Percentiles rank a stretch among this genome's conserved stretches.
Conservation (phyloP, 371 early-diverging fungal genomes). For the Rhizomucor pusillus region DNA sequence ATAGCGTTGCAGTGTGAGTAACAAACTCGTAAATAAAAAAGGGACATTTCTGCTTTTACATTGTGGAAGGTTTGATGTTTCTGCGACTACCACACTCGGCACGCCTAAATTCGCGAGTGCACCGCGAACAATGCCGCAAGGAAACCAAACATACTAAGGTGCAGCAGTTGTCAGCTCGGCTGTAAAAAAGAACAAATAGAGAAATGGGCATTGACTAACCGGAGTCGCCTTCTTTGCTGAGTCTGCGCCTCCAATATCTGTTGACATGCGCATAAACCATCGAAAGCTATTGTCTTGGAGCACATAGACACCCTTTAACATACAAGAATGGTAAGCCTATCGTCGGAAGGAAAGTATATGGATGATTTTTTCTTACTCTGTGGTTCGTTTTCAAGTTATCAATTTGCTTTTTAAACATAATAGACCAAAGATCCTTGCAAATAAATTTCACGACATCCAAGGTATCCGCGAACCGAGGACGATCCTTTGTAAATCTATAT, state of each 20-base stretch:
- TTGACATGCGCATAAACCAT: constrained; percentile 90
- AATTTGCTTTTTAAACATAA: constrained; percentile 92
- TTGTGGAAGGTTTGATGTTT: constrained; percentile 85
- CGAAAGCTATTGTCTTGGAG: constrained; percentile 96
- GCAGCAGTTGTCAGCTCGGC: too few relatives aligned
- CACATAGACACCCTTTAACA: constrained; percentile 88
- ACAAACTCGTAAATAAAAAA: background rate
- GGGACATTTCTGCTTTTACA: constrained; percentile 56
- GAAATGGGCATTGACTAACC: constrained; percentile 40
- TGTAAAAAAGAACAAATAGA: too few relatives aligned
- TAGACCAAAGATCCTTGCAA: constrained; percentile 96
- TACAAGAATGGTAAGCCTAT: background rate
- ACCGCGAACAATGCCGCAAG: constrained; percentile 94
- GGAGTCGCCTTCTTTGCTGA: constrained; percentile 78
- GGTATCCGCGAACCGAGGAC: constrained; percentile 84
- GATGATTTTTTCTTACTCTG: constrained; percentile 51
- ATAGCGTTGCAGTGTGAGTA: background rate
- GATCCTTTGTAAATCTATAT: constrained; percentile 74
- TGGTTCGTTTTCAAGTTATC: constrained; percentile 98
- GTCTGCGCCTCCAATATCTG: constrained; percentile 71
- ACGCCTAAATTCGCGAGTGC: constrained; percentile 88
- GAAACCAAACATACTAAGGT: constrained; percentile 84
- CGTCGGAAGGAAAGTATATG: too few relatives aligned
- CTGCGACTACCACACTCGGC: constrained; percentile 82
- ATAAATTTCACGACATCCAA: constrained; percentile 96